These are phyloP conservation scores for Cutaneotrichosporon spelunceum DNA, from an alignment of 1,284 basidiomycete genomes.

Conservation along the genomic window DNA sequence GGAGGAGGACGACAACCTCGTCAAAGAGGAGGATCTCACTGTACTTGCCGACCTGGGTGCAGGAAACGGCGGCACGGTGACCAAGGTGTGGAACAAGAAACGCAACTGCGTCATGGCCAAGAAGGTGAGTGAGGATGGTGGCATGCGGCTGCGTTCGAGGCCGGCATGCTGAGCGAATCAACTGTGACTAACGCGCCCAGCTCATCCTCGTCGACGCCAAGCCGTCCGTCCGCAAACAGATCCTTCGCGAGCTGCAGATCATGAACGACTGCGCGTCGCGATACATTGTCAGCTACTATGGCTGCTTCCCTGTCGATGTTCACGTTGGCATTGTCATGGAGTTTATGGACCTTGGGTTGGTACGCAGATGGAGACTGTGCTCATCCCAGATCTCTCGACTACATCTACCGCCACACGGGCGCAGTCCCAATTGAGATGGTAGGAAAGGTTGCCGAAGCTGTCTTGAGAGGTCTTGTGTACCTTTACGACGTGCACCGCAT, in stretches of 20 bases:
- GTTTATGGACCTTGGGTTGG: constrained; percentile 69
- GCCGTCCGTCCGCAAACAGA: constrained; percentile 94
- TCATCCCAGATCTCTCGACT: constrained; percentile 62
- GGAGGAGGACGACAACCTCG: constrained; percentile 67
- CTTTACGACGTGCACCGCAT: constrained; percentile 99
- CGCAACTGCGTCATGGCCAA: constrained; percentile 88
- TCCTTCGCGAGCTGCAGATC: constrained; percentile 94
- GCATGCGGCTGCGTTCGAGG: background rate
- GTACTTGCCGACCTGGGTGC: constrained; percentile 85
- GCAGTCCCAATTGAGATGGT: constrained; percentile 86
- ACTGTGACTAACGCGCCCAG: constrained; percentile 52
- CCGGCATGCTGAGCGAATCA: background rate
- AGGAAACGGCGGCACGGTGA: constrained; percentile 97
- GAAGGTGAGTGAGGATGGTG: constrained; percentile 62
- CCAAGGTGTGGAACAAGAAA: constrained; percentile 89
- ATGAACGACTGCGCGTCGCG: constrained; percentile 94
- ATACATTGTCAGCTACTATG: constrained; percentile 94
- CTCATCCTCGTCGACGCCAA: constrained; percentile 98
- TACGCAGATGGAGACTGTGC: background rate
- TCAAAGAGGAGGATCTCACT: constrained; percentile 76
- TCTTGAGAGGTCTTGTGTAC: constrained; percentile 92
- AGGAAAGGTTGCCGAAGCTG: constrained; percentile 82
- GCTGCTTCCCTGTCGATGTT: constrained; percentile 91
- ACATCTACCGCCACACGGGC: constrained; percentile 90
- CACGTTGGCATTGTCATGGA: constrained; percentile 99